phyloP scores from a whole-genome alignment of 148 eudicot species.

The Heliamphora exappendiculata region DNA sequence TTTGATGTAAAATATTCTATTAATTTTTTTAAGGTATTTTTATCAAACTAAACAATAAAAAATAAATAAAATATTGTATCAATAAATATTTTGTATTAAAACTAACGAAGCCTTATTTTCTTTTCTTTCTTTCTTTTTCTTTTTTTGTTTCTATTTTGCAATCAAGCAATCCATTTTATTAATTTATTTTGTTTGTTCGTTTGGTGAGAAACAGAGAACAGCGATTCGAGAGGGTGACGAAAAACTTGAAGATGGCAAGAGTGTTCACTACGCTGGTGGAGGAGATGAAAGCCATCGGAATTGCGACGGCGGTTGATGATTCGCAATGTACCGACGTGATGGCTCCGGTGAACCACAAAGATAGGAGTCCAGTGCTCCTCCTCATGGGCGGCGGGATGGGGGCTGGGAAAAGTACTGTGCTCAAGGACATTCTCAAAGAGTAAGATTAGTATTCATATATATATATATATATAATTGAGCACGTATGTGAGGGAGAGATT shows the following conservation, averaged over 20 bases:
- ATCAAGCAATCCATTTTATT: neutral
- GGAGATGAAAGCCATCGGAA: constrained; percentile 94
- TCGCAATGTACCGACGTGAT: constrained; percentile 91
- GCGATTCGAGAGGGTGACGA: constrained; percentile 82
- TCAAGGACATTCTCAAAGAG: constrained; percentile 95
- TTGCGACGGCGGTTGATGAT: constrained; percentile 53
- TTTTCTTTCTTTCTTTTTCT: no score
- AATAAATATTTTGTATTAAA: no score
- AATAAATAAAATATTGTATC: no score
- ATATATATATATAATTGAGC: no score
- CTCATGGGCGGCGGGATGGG: constrained; percentile 99
- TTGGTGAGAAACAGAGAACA: constrained; percentile 56
- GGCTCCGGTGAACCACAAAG: constrained; percentile 92
- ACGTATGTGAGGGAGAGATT: no score
- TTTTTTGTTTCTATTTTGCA: no score
- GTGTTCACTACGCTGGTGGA: constrained; percentile 86
- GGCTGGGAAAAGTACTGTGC: constrained; percentile 99
- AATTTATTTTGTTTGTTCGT: no score
- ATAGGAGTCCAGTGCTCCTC: constrained; percentile 90
- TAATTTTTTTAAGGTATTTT: no score
- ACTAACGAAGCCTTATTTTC: no score
- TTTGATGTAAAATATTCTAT: no score
- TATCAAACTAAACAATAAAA: no score
- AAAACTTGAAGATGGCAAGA: constrained; percentile 88
- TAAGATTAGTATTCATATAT: constrained; percentile 27